Percentiles rank a stretch among this genome's conserved stretches.
Conservation (phyloP, 345 rosid genomes). For the Cardamine resedifolia region DNA sequence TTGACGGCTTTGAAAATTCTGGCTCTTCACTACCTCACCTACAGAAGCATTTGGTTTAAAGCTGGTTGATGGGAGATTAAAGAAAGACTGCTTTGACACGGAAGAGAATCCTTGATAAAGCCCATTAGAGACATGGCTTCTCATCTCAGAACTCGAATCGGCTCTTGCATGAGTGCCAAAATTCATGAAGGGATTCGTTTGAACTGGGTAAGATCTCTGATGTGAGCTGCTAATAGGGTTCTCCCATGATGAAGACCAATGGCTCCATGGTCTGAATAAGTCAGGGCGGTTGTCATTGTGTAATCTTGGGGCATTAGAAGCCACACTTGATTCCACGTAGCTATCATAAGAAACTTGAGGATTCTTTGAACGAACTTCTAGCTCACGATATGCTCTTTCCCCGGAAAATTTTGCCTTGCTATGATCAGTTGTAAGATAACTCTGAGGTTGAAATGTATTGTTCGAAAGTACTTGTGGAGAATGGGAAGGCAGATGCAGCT, state of each 20-base stretch:
- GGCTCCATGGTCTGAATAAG: slow-evolving; percentile 50
- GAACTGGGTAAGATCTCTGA: slow-evolving; percentile 43
- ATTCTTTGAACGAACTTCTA: slow-evolving; percentile 47
- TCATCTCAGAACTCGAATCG: slow-evolving; percentile 47
- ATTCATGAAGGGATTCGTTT: slow-evolving; percentile 47
- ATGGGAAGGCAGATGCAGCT: slow-evolving; percentile 48
- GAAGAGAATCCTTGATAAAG: slow-evolving; percentile 52
- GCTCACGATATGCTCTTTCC: slow-evolving; percentile 45
- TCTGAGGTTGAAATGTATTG: slow-evolving; percentile 49
- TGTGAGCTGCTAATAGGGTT: slow-evolving; percentile 43
- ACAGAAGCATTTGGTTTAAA: slow-evolving; percentile 27
- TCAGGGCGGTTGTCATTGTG: slow-evolving; percentile 47
- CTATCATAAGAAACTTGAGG: slow-evolving; percentile 41
- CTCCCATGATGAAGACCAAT: slow-evolving; percentile 52
- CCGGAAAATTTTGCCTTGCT: slow-evolving; percentile 43
- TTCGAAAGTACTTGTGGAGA: slow-evolving; percentile 44
- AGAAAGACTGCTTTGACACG: slow-evolving; percentile 45
- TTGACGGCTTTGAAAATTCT: slow-evolving; percentile 20
- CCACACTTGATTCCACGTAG: slow-evolving; percentile 45
- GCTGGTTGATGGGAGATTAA: slow-evolving; percentile 8
- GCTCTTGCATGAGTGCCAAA: slow-evolving; percentile 44
- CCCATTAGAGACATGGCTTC: slow-evolving; percentile 53
- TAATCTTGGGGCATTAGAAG: slow-evolving; percentile 43
- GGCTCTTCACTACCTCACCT: slow-evolving; percentile 34
- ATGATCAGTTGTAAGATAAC: slow-evolving; percentile 47